These are phyloP conservation scores for Leucogyrophana mollusca DNA, from an alignment of 768 basidiomycete genomes.

Conservation along the genomic window DNA sequence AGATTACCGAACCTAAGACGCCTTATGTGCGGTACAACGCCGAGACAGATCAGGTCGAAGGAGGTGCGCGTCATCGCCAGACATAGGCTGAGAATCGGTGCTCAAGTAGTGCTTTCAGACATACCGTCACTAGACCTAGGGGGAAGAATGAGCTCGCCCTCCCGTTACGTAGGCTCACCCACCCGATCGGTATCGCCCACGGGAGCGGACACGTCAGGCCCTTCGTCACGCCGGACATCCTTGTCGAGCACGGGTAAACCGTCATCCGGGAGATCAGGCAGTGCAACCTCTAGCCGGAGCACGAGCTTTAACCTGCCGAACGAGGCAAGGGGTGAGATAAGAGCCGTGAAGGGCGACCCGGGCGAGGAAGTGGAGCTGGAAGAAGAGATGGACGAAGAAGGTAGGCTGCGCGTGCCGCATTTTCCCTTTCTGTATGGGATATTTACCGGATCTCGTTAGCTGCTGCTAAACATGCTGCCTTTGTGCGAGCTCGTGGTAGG, in stretches of 20 bases:
- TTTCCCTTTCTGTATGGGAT: neutral
- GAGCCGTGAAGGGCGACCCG: conserved; percentile 37
- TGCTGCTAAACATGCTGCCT: conserved; percentile 78
- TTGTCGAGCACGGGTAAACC: conserved; percentile 61
- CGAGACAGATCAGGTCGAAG: conserved; percentile 80
- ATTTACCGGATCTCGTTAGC: conserved; percentile 41
- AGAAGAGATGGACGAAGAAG: conserved; percentile 89
- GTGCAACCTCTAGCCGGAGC: conserved; percentile 69
- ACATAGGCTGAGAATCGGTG: neutral
- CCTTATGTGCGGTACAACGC: conserved; percentile 92
- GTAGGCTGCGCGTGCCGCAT: conserved; percentile 39
- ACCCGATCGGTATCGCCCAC: conserved; percentile 51
- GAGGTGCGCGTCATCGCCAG: conserved; percentile 50
- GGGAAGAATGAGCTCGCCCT: conserved; percentile 32
- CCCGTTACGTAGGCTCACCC: conserved; percentile 38
- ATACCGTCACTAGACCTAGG: conserved; percentile 77
- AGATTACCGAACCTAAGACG: conserved; percentile 98
- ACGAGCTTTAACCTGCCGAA: conserved; percentile 81
- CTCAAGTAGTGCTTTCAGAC: conserved; percentile 42
- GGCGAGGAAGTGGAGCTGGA: conserved; percentile 62
- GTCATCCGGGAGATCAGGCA: conserved; percentile 58
- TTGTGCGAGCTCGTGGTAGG: conserved; percentile 74
- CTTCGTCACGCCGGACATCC: conserved; percentile 74
- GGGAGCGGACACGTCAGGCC: conserved; percentile 59
- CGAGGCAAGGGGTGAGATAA: conserved; percentile 62